phyloP scores from a whole-genome alignment of 805 yeast genomes.

The Cephaloascus fragrans region DNA sequence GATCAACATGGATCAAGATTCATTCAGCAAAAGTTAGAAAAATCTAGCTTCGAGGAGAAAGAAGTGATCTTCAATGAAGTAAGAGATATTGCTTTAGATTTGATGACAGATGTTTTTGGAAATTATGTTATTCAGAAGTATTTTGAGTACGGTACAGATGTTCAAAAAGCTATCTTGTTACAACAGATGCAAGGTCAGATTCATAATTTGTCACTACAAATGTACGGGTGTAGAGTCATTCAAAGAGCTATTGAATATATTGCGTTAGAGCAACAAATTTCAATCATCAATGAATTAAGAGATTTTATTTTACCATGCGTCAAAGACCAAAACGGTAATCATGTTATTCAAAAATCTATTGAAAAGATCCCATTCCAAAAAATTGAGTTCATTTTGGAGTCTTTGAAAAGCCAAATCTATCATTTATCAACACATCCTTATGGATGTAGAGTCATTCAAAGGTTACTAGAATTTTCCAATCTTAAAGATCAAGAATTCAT shows the following conservation, averaged over 20 bases:
- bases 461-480: slow-evolving; percentile 74
- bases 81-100: slow-evolving; percentile 57
- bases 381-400: slow-evolving; percentile 62
- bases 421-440: slow-evolving; percentile 91
- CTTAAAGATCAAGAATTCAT: slow-evolving; percentile 56
- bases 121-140: slow-evolving; percentile 93
- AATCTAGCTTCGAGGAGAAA: slow-evolving; percentile 57
- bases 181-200: slow-evolving; percentile 68
- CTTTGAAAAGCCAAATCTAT: slow-evolving; percentile 63
- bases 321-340: slow-evolving; percentile 96
- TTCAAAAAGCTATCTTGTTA: slow-evolving; percentile 61
- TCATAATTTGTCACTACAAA: slow-evolving; percentile 71
- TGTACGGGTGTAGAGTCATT: slow-evolving; percentile 97
- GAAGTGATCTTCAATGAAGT: slow-evolving; percentile 81
- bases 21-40: slow-evolving; percentile 78
- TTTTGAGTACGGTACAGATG: slow-evolving; percentile 70
- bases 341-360: slow-evolving; percentile 91
- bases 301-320: slow-evolving; percentile 48
- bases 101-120: slow-evolving; percentile 96
- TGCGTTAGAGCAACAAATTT: slow-evolving; percentile 51
- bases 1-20: slow-evolving; percentile 98
- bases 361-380: slow-evolving; percentile 70
- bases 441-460: slow-evolving; percentile 95
- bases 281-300: slow-evolving; percentile 61
- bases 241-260: slow-evolving; percentile 85